These are phyloP conservation scores for Thermothielavioides terrestris DNA, from an alignment of 495 filamentous ascomycete species.

Conservation along the genomic window DNA sequence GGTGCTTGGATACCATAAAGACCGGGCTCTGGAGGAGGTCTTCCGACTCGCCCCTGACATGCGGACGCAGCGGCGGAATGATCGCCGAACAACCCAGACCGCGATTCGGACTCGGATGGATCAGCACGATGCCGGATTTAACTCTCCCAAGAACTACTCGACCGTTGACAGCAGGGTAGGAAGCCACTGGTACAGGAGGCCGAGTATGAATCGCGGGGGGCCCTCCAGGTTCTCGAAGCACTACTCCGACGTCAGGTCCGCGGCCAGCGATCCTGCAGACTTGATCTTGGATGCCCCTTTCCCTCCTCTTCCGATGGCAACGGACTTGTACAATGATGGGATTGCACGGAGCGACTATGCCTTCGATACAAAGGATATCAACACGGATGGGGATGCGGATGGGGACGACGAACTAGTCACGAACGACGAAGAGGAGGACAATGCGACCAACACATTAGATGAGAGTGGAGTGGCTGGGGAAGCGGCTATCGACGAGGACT, in stretches of 20 bases:
- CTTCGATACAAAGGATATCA: slow-evolving; percentile 30
- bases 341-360: slow-evolving; percentile 24
- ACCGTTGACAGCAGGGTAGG: slow-evolving; percentile 37
- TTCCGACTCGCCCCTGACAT: slow-evolving; percentile 53
- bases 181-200: slow-evolving; percentile 31
- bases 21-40: slow-evolving; percentile 84
- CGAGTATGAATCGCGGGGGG: slow-evolving; percentile 36
- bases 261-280: slow-evolving; percentile 48
- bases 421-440: slow-evolving; percentile 52
- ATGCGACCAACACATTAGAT: slow-evolving; percentile 23
- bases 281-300: slow-evolving; percentile 36
- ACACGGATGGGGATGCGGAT: slow-evolving; percentile 73
- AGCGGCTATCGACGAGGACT: slow-evolving; percentile 34
- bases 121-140: slow-evolving; percentile 52
- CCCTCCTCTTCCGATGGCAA: slow-evolving; percentile 26
- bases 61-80: slow-evolving; percentile 43
- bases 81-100: slow-evolving; percentile 58
- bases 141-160: slow-evolving; percentile 46
- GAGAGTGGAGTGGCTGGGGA: slow-evolving; percentile 1
- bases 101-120: slow-evolving; percentile 86
- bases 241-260: slow-evolving; percentile 43
- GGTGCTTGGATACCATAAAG: slow-evolving; percentile 75
- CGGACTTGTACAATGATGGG: slow-evolving; percentile 15
- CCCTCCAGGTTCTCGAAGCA: slow-evolving; percentile 31
- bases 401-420: slow-evolving; percentile 88